Evolutionary conservation across 345 rosid genomes (phyloP).

Genomic region (Linum usitatissimum): DNA sequence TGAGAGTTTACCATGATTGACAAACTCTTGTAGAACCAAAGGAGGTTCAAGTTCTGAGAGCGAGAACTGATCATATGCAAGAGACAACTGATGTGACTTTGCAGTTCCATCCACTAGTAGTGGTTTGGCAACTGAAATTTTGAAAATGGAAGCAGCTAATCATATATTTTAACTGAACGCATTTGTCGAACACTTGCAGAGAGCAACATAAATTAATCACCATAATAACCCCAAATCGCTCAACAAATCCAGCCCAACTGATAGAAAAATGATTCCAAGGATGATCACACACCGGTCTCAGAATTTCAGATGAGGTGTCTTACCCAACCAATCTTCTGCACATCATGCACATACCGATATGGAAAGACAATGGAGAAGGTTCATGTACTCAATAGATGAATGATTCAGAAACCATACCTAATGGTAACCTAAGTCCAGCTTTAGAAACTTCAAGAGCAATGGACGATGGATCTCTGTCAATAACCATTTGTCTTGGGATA

Average conservation of each 20-base stretch:
- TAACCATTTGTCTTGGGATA: slow-evolving; percentile 73
- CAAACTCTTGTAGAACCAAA: slow-evolving; percentile 79
- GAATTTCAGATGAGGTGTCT: not conserved
- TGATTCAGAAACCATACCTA: slow-evolving; percentile 36
- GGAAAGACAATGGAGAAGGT: not conserved
- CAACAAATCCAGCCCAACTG: not conserved
- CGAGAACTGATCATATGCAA: slow-evolving; percentile 60
- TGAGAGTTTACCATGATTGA: slow-evolving; percentile 55
- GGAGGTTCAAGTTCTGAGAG: slow-evolving; percentile 81
- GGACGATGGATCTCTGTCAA: slow-evolving; percentile 46
- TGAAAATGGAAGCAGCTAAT: not conserved
- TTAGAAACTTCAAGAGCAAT: slow-evolving; percentile 40
- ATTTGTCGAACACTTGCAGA: too few relatives aligned
- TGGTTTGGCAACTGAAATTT: slow-evolving; percentile 74
- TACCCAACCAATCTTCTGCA: not conserved
- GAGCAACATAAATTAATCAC: not conserved
- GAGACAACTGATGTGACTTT: slow-evolving; percentile 74
- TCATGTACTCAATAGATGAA: not conserved
- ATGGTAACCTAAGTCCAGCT: slow-evolving; percentile 68
- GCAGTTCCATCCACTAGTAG: slow-evolving; percentile 78
- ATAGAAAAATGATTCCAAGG: slow-evolving; percentile 2
- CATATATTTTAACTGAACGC: not conserved
- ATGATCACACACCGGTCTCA: not conserved
- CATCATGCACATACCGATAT: not conserved
- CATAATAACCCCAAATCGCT: not conserved